Conservation (phyloP, 768 basidiomycete species). For the Leucogyrophana mollusca region DNA sequence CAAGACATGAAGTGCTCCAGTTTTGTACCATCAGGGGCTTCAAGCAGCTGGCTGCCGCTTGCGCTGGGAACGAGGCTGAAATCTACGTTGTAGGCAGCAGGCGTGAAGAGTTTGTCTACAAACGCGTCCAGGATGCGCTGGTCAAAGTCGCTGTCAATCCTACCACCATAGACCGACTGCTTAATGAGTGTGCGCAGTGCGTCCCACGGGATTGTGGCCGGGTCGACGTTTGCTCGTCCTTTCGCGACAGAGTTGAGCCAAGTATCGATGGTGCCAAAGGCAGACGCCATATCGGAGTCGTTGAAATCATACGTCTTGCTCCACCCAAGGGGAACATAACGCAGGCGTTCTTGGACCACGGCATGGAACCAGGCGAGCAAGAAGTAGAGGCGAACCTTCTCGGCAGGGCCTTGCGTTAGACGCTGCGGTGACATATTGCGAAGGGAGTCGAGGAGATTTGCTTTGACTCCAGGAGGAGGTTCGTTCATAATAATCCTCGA, state of each 20-base stretch:
- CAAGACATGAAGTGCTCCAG: slow-evolving; percentile 88
- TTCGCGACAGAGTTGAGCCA: slow-evolving; percentile 83
- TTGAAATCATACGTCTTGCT: slow-evolving; percentile 98
- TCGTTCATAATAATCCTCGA: slow-evolving; percentile 99
- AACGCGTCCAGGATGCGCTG: slow-evolving; percentile 91
- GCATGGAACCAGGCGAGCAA: slow-evolving; percentile 99
- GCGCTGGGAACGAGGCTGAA: slow-evolving; percentile 81
- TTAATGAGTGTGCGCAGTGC: slow-evolving; percentile 93
- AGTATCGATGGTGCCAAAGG: slow-evolving; percentile 86
- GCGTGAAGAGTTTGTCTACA: slow-evolving; percentile 86
- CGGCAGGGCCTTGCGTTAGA: slow-evolving; percentile 82
- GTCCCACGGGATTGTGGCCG: slow-evolving; percentile 90
- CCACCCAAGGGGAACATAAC: slow-evolving; percentile 96
- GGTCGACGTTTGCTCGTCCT: slow-evolving; percentile 90
- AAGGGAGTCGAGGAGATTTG: slow-evolving; percentile 90
- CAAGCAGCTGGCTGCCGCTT: slow-evolving; percentile 54
- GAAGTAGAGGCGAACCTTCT: slow-evolving; percentile 93
- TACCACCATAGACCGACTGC: slow-evolving; percentile 93
- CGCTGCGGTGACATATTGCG: slow-evolving; percentile 69
- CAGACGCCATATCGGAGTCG: slow-evolving; percentile 95
- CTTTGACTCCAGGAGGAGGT: slow-evolving; percentile 95
- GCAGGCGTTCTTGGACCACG: slow-evolving; percentile 92
- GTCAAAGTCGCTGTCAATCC: slow-evolving; percentile 94
- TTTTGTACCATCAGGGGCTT: slow-evolving; percentile 89
- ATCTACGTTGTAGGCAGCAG: slow-evolving; percentile 88